Base-by-base conservation (phyloP, 2,329 filamentous ascomycete genomes). In the Pseudocercospora crystallina region DNA sequence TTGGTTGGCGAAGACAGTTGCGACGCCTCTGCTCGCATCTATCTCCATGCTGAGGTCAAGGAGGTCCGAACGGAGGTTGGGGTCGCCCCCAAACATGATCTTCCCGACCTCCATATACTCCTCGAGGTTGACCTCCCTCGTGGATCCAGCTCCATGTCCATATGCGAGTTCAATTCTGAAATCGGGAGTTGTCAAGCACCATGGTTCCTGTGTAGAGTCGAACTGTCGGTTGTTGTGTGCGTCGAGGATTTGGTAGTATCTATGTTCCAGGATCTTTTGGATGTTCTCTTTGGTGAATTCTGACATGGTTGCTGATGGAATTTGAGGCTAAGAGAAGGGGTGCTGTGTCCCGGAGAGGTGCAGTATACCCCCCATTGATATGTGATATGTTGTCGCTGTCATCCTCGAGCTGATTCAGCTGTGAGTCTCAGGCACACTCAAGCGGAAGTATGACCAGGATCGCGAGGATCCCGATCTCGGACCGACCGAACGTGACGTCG, bases 201-300 rank as follows among this genome's bases (percentile, higher is more conserved):
- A 42, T 2, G 39, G 39, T 8, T 42, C 26, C 13, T 42, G 7
- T n/a, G 29, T 12, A 13, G 20, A n/a, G 9, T 42, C 20, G 14
- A 42, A 42, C 30, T 42, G 39, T 29, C 39, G 17, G n/a, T 42
- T 29, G 14, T 42, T 42, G 26, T 42, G 39, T 11, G 39, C 39
- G n/a, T 20, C 15, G 8, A 42, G 15, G 38, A 41, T 41, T 13
- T 41, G 17, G 38, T 41, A 14, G 39, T 42, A 42, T 15, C 15
- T 42, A 7, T 14, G 13, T 32, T 42, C 39, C 17, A 42, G 39
- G 10, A 42, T 14, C 26, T 42, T 42, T 26, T 26, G 20, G 7
- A 26, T 26, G 4, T 26, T 26, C 3, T 26, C 20, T 26, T 26
- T 26, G 20, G 20, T 4, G 20, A 26, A 26, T 26, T 26, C 4